phyloP scores from a whole-genome alignment of 768 basidiomycete genomes.

The Mycena olivaceomarginata region DNA sequence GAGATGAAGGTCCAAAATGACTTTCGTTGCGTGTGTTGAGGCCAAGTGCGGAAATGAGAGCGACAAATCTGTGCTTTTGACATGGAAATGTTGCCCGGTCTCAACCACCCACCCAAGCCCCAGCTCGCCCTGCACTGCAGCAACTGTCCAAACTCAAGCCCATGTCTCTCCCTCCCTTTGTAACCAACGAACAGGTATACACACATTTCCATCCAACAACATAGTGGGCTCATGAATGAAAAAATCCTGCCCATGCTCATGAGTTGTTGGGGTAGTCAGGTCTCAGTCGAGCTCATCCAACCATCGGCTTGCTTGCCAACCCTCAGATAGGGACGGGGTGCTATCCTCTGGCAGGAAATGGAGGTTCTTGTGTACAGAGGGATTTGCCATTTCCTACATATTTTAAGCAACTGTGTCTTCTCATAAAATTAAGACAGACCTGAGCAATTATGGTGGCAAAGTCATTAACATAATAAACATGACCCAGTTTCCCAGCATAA shows the following conservation, averaged over 20 bases:
- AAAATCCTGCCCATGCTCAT: neutral
- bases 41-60: too few relatives aligned
- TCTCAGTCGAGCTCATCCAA: conserved; percentile 30
- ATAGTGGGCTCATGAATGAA: neutral
- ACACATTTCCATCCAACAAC: conserved; percentile 4
- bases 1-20: too few relatives aligned
- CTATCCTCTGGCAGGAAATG: too few relatives aligned
- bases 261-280: neutral
- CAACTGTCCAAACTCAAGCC: conserved; percentile 16
- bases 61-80: too few relatives aligned
- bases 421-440: neutral
- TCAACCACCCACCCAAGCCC: conserved; percentile 34
- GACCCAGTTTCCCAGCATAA: conserved; percentile 45
- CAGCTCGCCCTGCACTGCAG: neutral
- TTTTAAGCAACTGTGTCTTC: neutral
- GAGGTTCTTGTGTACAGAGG: too few relatives aligned
- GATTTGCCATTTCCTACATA: conserved; percentile 40
- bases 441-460: conserved; percentile 42
- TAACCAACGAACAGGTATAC: conserved; percentile 47
- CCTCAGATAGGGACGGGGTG: conserved; percentile 39
- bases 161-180: neutral
- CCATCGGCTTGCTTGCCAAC: conserved; percentile 42
- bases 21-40: too few relatives aligned
- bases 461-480: conserved; percentile 45
- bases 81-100: too few relatives aligned